A percentile compares a stretch with the other conserved stretches of the same genome.
phyloP scores from a whole-genome alignment of 495 filamentous ascomycete genomes.

The Hypoxylon trugodes region DNA sequence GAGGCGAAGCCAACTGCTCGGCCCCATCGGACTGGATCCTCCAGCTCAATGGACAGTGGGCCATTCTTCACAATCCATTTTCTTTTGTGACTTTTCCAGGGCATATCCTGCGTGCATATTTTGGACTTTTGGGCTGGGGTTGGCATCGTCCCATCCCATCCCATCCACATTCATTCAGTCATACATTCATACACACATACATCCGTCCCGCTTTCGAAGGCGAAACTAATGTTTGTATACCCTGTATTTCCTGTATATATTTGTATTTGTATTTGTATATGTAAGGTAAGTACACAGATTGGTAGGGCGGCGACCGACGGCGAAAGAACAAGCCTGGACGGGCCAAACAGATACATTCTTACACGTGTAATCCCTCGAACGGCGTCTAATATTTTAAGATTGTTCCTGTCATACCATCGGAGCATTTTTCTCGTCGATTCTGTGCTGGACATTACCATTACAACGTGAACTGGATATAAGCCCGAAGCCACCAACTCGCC shows the following conservation, averaged over 20 bases:
- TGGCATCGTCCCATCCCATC: conserved; percentile 33
- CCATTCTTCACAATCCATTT: conserved; percentile 10
- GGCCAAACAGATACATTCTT: too few relatives aligned
- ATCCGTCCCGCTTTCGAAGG: too few relatives aligned
- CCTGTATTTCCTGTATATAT: too few relatives aligned
- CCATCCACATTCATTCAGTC: conserved; percentile 10
- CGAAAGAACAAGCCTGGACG: too few relatives aligned
- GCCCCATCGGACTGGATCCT: conserved; percentile 45
- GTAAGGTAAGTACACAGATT: too few relatives aligned
- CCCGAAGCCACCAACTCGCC: conserved; percentile 28
- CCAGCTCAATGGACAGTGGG: conserved; percentile 24
- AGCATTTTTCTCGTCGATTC: conserved; percentile 33
- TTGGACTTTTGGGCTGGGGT: conserved; percentile 16
- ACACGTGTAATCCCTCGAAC: conserved; percentile 38
- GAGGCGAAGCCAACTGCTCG: conserved; percentile 44
- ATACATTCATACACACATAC: too few relatives aligned
- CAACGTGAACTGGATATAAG: conserved; percentile 23
- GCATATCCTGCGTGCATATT: conserved; percentile 19
- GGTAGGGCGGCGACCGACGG: conserved; percentile 21
- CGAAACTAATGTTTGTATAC: too few relatives aligned
- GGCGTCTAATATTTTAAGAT: conserved; percentile 30
- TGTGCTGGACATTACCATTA: conserved; percentile 34
- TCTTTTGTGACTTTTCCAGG: conserved; percentile 13
- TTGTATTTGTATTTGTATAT: too few relatives aligned
- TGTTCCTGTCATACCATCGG: conserved; percentile 31